Conservation (phyloP, 768 basidiomycete species). For the Podaxis carcinomalis region DNA sequence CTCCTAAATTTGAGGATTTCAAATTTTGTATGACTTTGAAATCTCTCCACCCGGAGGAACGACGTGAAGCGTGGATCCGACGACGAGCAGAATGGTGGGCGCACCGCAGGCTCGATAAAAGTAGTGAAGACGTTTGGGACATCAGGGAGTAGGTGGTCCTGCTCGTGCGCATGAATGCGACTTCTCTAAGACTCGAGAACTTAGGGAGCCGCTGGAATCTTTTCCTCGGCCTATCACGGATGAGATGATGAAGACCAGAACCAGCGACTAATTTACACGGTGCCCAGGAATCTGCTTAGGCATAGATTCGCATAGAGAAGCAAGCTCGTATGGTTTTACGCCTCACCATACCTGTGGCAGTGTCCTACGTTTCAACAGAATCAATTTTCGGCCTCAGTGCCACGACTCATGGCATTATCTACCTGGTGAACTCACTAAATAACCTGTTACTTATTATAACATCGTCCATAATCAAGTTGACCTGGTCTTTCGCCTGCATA, state of each 20-base stretch:
- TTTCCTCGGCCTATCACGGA: slow-evolving; percentile 40
- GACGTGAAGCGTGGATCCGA: slow-evolving; percentile 79
- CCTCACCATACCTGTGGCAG: background rate
- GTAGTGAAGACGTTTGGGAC: slow-evolving; percentile 96
- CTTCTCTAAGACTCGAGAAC: background rate
- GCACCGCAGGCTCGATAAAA: slow-evolving; percentile 61
- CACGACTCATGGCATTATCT: too few species aligned
- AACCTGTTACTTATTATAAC: too few species aligned
- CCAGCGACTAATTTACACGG: slow-evolving; percentile 8
- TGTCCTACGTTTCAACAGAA: too few species aligned
- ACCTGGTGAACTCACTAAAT: too few species aligned
- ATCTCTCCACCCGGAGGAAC: slow-evolving; percentile 69
- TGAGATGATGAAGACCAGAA: slow-evolving; percentile 15
- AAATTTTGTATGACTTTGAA: slow-evolving; percentile 92
- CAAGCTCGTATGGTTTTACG: background rate
- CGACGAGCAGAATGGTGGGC: slow-evolving; percentile 97
- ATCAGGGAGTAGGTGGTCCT: slow-evolving; percentile 61
- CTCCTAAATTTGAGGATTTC: slow-evolving; percentile 82
- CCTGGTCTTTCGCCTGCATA: too few species aligned
- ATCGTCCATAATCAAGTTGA: too few species aligned
- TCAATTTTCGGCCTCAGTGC: too few species aligned
- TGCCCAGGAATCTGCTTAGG: background rate
- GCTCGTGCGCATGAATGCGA: background rate
- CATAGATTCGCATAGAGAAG: background rate
- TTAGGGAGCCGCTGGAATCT: slow-evolving; percentile 45